A percentile compares a stretch with the other conserved stretches of the same genome.
These are phyloP conservation scores for Calophaca sinica DNA, from an alignment of 306 rosid species.

Conservation along the genomic window DNA sequence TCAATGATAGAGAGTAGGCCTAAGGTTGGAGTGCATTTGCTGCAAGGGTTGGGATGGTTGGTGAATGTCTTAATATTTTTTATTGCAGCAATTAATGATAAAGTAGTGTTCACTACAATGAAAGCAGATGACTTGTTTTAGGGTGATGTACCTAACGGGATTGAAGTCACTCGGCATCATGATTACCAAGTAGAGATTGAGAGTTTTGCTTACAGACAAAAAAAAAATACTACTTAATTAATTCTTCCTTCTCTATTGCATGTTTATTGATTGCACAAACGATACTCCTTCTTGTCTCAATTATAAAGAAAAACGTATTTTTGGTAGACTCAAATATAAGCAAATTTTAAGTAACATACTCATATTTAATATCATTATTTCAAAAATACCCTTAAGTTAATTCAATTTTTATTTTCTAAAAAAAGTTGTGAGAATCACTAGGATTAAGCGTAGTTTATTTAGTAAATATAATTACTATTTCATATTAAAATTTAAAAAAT, in stretches of 20 bases:
- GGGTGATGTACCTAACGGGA: slow-evolving; percentile 43
- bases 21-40: slow-evolving; percentile 29
- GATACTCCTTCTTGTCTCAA: too few relatives aligned
- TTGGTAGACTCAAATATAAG: too few relatives aligned
- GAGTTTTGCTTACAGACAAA: not conserved
- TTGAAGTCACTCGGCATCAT: slow-evolving; percentile 36
- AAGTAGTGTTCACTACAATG: slow-evolving; percentile 8
- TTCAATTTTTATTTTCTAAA: too few relatives aligned
- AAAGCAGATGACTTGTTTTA: slow-evolving; percentile 15
- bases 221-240: not conserved
- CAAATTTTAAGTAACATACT: too few relatives aligned
- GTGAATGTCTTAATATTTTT: slow-evolving; percentile 41
- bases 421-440: too few relatives aligned
- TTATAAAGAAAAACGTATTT: too few relatives aligned
- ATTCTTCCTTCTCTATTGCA: slow-evolving; percentile 6
- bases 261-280: slow-evolving; percentile 9
- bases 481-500: too few relatives aligned
- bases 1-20: not conserved
- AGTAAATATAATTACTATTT: too few relatives aligned
- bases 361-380: too few relatives aligned
- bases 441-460: too few relatives aligned
- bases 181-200: slow-evolving; percentile 28
- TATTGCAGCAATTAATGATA: slow-evolving; percentile 28
- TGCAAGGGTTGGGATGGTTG: slow-evolving; percentile 27
- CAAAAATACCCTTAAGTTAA: too few relatives aligned